Conservation (phyloP, 768 basidiomycete genomes). For the Suillus plorans region DNA sequence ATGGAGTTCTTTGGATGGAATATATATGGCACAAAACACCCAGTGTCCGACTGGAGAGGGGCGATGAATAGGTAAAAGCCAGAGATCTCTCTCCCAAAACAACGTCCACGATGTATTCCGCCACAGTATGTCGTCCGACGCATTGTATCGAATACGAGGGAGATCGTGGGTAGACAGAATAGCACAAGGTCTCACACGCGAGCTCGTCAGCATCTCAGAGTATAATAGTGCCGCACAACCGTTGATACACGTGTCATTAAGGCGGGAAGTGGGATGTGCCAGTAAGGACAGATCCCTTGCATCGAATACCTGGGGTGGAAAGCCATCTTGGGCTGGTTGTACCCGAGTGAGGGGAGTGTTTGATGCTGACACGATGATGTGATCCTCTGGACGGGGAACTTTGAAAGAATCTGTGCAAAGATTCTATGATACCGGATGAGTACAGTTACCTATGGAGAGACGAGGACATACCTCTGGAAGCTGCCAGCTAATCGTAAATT, state of each 20-base stretch:
- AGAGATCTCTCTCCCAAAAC: conserved; percentile 30
- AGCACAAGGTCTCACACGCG: not conserved
- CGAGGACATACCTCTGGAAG: not conserved
- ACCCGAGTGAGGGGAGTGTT: not conserved
- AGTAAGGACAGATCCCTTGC: not conserved
- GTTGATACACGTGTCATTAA: conserved; percentile 11
- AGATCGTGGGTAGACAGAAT: conserved; percentile 8
- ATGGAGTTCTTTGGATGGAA: conserved; percentile 4
- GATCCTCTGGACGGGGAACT: not conserved
- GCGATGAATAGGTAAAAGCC: conserved; percentile 38
- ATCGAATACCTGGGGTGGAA: conserved; percentile 6
- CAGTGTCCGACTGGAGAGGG: conserved; percentile 24
- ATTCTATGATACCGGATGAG: not conserved
- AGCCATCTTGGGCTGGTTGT: not conserved
- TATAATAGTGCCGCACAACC: conserved; percentile 3
- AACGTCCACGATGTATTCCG: not conserved
- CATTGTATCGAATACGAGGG: not conserved
- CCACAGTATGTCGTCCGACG: conserved; percentile 23
- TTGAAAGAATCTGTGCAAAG: not conserved
- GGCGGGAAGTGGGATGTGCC: not conserved
- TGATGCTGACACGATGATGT: no score
- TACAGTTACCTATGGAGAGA: not conserved
- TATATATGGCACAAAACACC: conserved; percentile 27
- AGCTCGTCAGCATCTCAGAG: not conserved
- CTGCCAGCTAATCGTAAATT: not conserved